Percentiles rank a stretch among this genome's conserved stretches.
Evolutionary conservation across 2,329 filamentous ascomycete species (phyloP).

Genomic region (Xenoacremonium recifei): DNA sequence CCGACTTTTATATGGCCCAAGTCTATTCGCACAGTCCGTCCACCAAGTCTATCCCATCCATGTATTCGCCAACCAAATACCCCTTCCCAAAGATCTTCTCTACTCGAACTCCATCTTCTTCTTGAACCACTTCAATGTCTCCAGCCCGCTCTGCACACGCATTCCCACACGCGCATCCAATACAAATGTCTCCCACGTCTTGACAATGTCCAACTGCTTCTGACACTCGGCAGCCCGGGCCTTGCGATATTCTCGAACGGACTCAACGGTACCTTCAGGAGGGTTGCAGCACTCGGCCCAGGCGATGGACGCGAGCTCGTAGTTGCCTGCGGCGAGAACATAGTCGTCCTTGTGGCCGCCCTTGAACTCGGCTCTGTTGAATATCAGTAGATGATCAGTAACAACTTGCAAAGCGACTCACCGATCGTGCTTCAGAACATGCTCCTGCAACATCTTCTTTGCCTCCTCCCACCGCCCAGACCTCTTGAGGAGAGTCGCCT

Average conservation of each 20-base stretch:
- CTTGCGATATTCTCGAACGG: slow-evolving; percentile 37
- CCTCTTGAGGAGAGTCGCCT: slow-evolving; percentile 64
- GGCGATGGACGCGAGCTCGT: slow-evolving; percentile 79
- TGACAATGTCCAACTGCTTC: slow-evolving; percentile 63
- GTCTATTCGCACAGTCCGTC: too few species aligned
- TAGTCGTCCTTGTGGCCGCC: slow-evolving; percentile 67
- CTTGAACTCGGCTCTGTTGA: slow-evolving; percentile 49
- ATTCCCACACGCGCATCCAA: slow-evolving; percentile 74
- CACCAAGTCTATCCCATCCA: too few species aligned
- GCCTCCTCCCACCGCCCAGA: slow-evolving; percentile 64
- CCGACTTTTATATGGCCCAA: too few species aligned
- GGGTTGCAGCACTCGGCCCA: slow-evolving; percentile 67
- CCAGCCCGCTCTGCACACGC: slow-evolving; percentile 67
- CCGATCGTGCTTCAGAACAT: slow-evolving; percentile 66
- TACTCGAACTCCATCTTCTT: slow-evolving; percentile 37
- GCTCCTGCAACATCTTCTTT: slow-evolving; percentile 58
- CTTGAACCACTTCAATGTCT: slow-evolving; percentile 59
- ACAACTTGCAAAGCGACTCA: slow-evolving; percentile 25
- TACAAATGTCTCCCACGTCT: slow-evolving; percentile 69
- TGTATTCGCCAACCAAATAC: too few species aligned
- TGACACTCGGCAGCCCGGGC: slow-evolving; percentile 60
- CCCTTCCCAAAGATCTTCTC: too few species aligned
- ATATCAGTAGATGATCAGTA: not conserved
- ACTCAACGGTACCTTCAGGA: slow-evolving; percentile 27
- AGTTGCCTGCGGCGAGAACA: slow-evolving; percentile 70